Percentiles rank a stretch among this genome's conserved stretches.
These are phyloP conservation scores for Teunomyces panamensis DNA, from an alignment of 805 yeast species.

Conservation along the genomic window DNA sequence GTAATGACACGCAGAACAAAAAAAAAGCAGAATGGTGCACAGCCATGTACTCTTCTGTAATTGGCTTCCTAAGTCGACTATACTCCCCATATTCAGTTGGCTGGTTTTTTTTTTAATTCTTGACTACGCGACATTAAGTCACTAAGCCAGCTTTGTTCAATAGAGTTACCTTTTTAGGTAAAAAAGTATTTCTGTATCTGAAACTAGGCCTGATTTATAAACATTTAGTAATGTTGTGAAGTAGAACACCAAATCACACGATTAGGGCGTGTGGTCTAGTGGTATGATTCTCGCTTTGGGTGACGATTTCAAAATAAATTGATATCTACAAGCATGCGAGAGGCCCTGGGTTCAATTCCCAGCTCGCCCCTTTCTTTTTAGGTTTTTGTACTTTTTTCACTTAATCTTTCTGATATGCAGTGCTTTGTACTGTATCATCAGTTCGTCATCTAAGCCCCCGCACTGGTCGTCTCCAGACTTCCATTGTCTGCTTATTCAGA, in stretches of 20 bases:
- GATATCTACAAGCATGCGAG: constrained; percentile 38
- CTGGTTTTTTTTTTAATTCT: too few species aligned
- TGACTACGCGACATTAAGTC: too few species aligned
- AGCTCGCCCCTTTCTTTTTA: constrained; percentile 33
- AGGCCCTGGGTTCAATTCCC: constrained; percentile 66
- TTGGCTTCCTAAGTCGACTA: too few species aligned
- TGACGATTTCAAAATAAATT: constrained; percentile 1
- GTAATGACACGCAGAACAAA: too few species aligned
- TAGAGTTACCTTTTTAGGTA: not conserved
- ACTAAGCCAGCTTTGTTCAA: not conserved
- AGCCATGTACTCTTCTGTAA: too few species aligned
- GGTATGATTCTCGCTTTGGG: constrained; percentile 26
- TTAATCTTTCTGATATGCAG: not conserved
- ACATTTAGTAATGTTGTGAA: not conserved
- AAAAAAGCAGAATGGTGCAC: too few species aligned
- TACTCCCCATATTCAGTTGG: too few species aligned
- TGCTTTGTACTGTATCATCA: too few species aligned
- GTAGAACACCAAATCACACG: not conserved
- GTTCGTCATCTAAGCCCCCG: not conserved
- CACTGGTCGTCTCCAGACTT: not conserved
- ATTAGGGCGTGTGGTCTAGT: constrained; percentile 24
- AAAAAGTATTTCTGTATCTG: not conserved
- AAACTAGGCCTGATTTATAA: not conserved
- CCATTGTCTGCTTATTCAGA: not conserved
- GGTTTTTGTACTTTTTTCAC: too few species aligned